A percentile compares a stretch with the other conserved stretches of the same genome.
Evolutionary conservation across 139 green algal genomes (phyloP).

Genomic region (Eudorina sp.): DNA sequence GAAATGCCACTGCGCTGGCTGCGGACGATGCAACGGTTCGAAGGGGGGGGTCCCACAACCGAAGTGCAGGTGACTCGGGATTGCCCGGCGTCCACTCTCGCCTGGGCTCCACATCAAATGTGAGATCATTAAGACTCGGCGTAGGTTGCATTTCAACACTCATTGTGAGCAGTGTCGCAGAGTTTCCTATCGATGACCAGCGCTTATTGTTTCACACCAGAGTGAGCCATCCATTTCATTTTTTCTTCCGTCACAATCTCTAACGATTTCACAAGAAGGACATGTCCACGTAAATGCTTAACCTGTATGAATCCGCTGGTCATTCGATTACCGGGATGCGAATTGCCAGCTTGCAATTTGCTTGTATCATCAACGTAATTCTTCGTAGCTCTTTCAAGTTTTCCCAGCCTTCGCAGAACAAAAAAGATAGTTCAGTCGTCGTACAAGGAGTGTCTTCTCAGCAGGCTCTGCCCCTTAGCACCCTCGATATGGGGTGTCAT

Average conservation of each 20-base stretch:
- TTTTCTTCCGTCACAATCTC: no score
- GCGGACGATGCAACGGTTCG: background rate
- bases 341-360: background rate
- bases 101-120: background rate
- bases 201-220: no score
- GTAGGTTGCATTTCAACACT: background rate
- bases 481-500: no score
- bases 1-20: background rate
- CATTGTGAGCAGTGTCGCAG: no score
- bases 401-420: background rate
- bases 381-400: background rate
- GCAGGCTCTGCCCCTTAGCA: no score
- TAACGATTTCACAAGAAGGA: no score
- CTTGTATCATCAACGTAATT: no score
- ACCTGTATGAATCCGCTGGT: background rate
- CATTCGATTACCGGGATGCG: background rate
- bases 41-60: background rate
- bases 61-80: background rate
- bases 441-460: background rate
- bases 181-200: no score
- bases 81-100: slow-evolving; percentile 3
- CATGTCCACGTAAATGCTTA: background rate
- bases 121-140: slow-evolving; percentile 1
- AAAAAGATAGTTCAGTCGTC: background rate
- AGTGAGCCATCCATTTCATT: no score